Base-by-base conservation (phyloP, 176 grass and related monocot genomes). In the Musa itinerans region DNA sequence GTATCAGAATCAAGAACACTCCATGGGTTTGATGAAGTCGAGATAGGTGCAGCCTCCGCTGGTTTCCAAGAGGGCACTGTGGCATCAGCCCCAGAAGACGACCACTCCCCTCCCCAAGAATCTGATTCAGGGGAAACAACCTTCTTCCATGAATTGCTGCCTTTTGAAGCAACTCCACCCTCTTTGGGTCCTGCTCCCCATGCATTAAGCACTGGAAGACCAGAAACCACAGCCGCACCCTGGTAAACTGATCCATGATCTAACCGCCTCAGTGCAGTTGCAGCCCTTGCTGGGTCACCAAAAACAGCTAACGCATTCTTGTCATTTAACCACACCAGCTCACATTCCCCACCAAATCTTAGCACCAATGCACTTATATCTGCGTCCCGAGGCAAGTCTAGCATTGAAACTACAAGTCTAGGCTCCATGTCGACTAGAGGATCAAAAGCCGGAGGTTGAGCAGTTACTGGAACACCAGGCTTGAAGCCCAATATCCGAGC, bases 191-290 rank as follows among this genome's bases (percentile, higher is more conserved):
- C 72, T 53, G 70, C 56, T 75, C 77, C 84, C 86, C 84, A 90
- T 5, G 81, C 82, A 74, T 86, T 87, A 77, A 74, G 81, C 15
- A 73, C 65, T 13, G 63, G 61, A 20, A 59, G 66, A 19, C 58
- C 48, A 58, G 75, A 86, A 15, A 75, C 78, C 2, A 68, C 77
- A 48, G 76, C 78, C 52, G 90, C 88, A 3, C 90, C 95, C 54
- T 98, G 88, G 82, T 98, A 98, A 82, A 80, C 82, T 34, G 95
- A 98, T 23, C 95, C 95, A 81, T 91, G 86, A 87, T 93, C 95
- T 19, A 93, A 50, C 69, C 95, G 83, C 78, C 95, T 91, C 63
- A 98, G 53, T 3, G 90, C 95, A 52, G 90, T 98, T 1, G 90
- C 90, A 20, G 90, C 90, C 78, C 95, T 92, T 73, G 80, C 84